Evolutionary conservation across 768 basidiomycete species (phyloP), one percentile per base, ranked within the genome.

Genomic region (Trametes punicea): DNA sequence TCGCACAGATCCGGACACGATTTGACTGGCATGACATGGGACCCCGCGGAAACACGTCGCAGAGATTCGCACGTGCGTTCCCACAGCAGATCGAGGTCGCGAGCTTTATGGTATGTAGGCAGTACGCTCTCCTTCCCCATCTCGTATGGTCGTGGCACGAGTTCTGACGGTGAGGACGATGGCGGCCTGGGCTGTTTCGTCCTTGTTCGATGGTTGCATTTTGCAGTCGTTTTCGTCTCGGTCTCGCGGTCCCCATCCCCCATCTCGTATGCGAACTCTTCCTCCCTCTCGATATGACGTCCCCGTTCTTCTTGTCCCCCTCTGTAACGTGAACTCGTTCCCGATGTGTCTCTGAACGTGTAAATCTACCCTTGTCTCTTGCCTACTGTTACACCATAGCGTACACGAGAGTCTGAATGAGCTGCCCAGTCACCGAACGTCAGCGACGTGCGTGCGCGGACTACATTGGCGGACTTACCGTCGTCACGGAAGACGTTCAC

Each of bases 101-200:
- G 50, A 52, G 56, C 50, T 29, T 46, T 26, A 53, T 36, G 51
- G 57, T 58, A 58, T 53, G 57, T 36, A 5, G 5, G 34, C 51
- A 48, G 50, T 36, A 44, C 38, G 48, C 38, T 41, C 39, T 44
- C 33, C 29, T n/a, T 58, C 6, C 25, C 8, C 2, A 5, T 55
- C 54, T 51, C 49, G 6, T 41, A 21, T 46, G 30, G 42, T 42
- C 20, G 36, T 45, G 25, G 51, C 47, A 18, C 44, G 47, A 47
- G 58, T 60, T 60, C 53, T 60, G 58, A 55, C n/a, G n/a, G n/a
- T n/a, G n/a, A n/a, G n/a, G n/a, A n/a, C n/a, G n/a, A n/a, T n/a
- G n/a, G n/a, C n/a, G n/a, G n/a, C 29, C n/a, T 46, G 44, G 38
- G 11, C 27, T 9, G 44, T 31, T 30, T 13, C 4, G 21, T 20